Evolutionary conservation across 73 alveolate genomes (phyloP), one percentile per base, ranked within the genome.

Genomic region (Urostyla sp.): DNA sequence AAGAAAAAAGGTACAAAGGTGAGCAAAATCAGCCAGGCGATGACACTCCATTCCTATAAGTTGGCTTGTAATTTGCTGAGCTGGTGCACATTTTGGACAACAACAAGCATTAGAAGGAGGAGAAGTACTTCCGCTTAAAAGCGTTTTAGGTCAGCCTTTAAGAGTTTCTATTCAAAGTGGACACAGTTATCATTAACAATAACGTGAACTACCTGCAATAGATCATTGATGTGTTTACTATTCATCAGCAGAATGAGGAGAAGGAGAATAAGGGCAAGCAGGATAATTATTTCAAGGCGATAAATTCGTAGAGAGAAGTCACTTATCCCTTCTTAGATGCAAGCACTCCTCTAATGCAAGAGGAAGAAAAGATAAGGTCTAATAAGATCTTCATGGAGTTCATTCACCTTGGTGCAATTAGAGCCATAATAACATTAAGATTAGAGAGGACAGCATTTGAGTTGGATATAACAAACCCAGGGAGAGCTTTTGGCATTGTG

Each of bases 351-450:
- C 74, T 43, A 37, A 20, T 81, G 5, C 35, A 50, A 13, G 59
- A 88, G 30, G n/a, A 49, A 16, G 51, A 54, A 21, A 10, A 30
- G 6, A 45, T 72, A 16, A 40, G 44, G 38, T 37, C 44, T 1
- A 60, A 77, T 26, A 89, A 89, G 51, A 46, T 72, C 48, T 89
- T 38, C 60, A 75, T 85, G 48, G 84, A 56, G 66, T 34, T 67
- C 30, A 54, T 89, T 44, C 84, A 61, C 54, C 34, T 89, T 0
- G 87, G 91, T 5, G 88, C 91, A 4, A 83, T 89, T 32, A 60
- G 69, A 36, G 30, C 83, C 0, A 46, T 1, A 20, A 27, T 84
- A 0, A 89, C 93, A 1, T 59, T 89, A 51, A 73, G 51, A 67
- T 52, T 84, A 8, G 88, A 84, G 34, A 84, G 45, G 73, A 20